Evolutionary conservation across 805 yeast genomes (phyloP), one percentile per base, ranked within the genome.

Genomic region (Komagataella ulmi): DNA sequence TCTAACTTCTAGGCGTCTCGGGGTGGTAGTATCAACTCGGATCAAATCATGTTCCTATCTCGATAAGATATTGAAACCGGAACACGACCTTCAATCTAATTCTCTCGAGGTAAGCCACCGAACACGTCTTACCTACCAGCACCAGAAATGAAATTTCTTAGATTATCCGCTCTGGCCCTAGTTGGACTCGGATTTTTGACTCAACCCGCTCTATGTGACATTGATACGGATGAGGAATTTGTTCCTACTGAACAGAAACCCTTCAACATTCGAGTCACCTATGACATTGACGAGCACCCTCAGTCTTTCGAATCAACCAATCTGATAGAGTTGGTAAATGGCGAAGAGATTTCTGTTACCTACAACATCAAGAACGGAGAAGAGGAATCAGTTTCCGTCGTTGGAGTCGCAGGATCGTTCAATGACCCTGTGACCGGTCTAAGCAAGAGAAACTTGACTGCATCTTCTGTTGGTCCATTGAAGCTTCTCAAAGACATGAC

Each of bases 381-480:
- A 56, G 76, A 74, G 6, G 65, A 61, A 14, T 72, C 72, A 4
- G 70, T 77, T 46, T 68, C 75, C 18, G 65, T 86, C 52, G 76
- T 80, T 48, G 93, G 88, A 53, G 78, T 83, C 52, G 84, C 87
- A 51, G 93, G 93, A 52, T 60, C 73, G 51, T 73, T 85, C 65
- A 68, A 74, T 52, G 73, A 80, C 54, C 80, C 85, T 23, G 68
- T 67, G 54, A 72, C 75, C 50, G 77, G 81, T 53, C 74, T 72
- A 48, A 57, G 71, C 49, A 61, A 67, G 24, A 79, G 82, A 57
- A 85, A 86, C 63, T 70, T 87, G 62, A 79, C 93, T 23, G 76
- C 79, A 50, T 76, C 80, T 49, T 70, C 76, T 52, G 65, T 85
- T 51, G 90, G 85, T 14, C 88, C 89, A 17, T 54, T 81, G 50